Percentiles rank a stretch among this genome's conserved stretches.
Conservation (phyloP, 2,329 filamentous ascomycete genomes). For the Exophiala sideris region DNA sequence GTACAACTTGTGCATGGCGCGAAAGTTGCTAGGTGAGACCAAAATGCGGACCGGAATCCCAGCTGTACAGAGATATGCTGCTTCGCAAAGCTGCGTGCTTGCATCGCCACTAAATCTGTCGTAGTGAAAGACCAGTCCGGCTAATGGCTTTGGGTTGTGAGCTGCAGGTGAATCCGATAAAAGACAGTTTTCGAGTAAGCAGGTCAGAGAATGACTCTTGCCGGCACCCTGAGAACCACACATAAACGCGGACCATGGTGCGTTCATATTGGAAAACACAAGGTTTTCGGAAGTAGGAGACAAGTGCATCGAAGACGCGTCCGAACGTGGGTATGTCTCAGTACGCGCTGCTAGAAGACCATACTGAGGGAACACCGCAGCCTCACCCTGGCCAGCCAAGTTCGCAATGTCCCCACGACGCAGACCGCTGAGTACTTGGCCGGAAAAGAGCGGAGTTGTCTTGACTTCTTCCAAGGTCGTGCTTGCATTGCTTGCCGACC, state of each 20-base stretch:
- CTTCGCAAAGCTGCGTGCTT: conserved; percentile 49
- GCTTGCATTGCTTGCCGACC: too few relatives aligned
- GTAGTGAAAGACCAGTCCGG: conserved; percentile 64
- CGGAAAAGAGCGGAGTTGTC: too few relatives aligned
- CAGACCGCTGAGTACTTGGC: too few relatives aligned
- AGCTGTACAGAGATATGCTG: conserved; percentile 51
- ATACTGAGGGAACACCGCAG: too few relatives aligned
- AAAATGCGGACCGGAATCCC: conserved; percentile 51
- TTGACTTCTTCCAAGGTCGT: too few relatives aligned
- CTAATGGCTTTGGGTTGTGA: conserved; percentile 50
- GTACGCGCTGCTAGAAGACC: too few relatives aligned
- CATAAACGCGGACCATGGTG: conserved; percentile 59
- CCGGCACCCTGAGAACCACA: conserved; percentile 63
- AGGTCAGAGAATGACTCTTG: conserved; percentile 59
- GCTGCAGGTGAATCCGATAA: conserved; percentile 52
- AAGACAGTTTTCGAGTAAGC: conserved; percentile 50
- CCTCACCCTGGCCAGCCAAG: too few relatives aligned
- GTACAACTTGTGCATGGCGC: conserved; percentile 44
- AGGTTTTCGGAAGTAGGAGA: conserved; percentile 20
- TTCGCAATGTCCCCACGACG: too few relatives aligned
- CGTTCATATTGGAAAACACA: conserved; percentile 49
- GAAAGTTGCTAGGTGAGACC: conserved; percentile 49
- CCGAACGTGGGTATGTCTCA: background rate
- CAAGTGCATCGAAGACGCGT: too few relatives aligned
- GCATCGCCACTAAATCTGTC: conserved; percentile 51